These are phyloP conservation scores for Penicillium janthinellum DNA, from an alignment of 2,329 filamentous ascomycete genomes.

Conservation along the genomic window DNA sequence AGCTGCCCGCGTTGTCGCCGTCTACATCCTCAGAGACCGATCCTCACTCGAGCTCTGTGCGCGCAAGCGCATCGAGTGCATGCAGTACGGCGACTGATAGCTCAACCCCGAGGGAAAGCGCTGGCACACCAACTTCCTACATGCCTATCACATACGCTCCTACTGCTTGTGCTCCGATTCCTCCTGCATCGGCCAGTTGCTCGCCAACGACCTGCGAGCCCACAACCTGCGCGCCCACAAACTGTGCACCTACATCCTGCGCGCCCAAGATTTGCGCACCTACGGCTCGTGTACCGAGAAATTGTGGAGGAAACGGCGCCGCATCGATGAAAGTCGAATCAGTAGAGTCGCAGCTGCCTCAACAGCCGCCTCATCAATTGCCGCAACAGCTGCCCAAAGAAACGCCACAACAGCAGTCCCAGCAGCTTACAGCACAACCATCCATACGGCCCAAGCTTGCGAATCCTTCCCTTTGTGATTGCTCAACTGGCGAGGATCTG, in stretches of 20 bases:
- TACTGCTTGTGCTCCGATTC: background rate
- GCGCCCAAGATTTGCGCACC: background rate
- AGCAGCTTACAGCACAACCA: background rate
- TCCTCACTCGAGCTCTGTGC: background rate
- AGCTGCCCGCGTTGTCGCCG: background rate
- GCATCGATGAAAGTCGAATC: background rate
- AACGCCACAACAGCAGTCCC: background rate
- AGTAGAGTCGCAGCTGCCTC: background rate
- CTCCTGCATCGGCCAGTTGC: background rate
- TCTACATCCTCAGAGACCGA: background rate
- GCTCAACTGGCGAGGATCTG: constrained; percentile 14
- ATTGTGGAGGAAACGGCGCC: background rate
- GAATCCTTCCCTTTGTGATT: constrained; percentile 28
- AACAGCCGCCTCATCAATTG: background rate
- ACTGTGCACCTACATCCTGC: background rate
- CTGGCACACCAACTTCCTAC: background rate
- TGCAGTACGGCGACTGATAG: background rate
- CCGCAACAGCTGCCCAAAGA: background rate
- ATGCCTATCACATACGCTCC: background rate
- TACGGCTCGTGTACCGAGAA: background rate
- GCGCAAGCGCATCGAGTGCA: background rate
- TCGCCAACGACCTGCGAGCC: background rate
- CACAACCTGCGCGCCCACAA: background rate
- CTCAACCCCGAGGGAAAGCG: background rate
- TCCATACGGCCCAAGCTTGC: background rate